Evolutionary conservation across 2,329 filamentous ascomycete genomes (phyloP), one percentile per base, ranked within the genome.

Genomic region (Colletotrichum nymphaeae): DNA sequence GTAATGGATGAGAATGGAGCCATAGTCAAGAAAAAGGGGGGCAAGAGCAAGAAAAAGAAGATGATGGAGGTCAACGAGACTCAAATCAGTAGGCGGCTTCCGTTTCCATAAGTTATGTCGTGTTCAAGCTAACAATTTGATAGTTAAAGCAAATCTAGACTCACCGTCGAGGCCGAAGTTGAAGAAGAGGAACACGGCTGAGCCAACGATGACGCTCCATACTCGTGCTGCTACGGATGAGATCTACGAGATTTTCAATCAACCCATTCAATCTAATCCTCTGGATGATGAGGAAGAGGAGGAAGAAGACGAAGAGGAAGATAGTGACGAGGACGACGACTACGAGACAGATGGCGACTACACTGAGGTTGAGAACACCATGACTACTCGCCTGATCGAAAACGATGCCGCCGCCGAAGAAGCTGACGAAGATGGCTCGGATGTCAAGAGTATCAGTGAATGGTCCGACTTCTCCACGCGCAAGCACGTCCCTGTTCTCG

Each of bases 201-300:
- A 98, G 82, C 94, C 95, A n/a, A 99, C 97, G 1, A 98, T 99
- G 95, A 99, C 97, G 0, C 90, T 99, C 76, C 95, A 98, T 80
- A 99, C 97, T 14, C 94, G 91, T 78, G 96, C 97, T 76, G 97
- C 97, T 5, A 98, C 96, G 75, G 95, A 98, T 77, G 97, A 99
- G 77, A 98, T 99, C 65, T 98, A 98, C 79, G 95, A 95, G 71
- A 94, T 99, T 60, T 99, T 98, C 84, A 98, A 97, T 79, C 94
- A 97, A 71, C 96, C 97, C 1, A 82, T 96, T 24, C 83, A 85
- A 69, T 74, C 81, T 66, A 80, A 76, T 74, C 79, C 76, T 19
- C 79, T 64, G 69, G 67, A 66, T 70, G 79, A 82, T 35, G 78
- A 81, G 1, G 78, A 83, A 19, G 82, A 83, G 32, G 81, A 77